phyloP scores from a whole-genome alignment of 495 filamentous ascomycete species.

The Penicillium ochrochloron region DNA sequence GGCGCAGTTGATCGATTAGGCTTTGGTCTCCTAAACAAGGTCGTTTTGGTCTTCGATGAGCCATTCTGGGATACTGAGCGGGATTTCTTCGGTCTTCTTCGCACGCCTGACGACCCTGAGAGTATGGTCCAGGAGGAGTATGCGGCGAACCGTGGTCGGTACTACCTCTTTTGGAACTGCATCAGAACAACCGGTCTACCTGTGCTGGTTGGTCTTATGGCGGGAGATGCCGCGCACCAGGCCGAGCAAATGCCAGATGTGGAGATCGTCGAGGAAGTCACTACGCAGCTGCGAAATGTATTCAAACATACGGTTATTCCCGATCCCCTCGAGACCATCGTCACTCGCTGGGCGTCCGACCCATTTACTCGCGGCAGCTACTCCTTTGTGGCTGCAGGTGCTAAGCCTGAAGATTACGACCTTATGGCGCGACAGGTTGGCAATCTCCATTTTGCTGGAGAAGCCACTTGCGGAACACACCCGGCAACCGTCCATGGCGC shows the following conservation, averaged over 20 bases:
- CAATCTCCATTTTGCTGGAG: constrained; percentile 94
- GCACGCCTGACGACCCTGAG: constrained; percentile 61
- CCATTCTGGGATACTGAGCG: constrained; percentile 91
- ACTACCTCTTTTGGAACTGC: constrained; percentile 98
- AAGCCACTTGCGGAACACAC: constrained; percentile 93
- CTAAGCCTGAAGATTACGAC: constrained; percentile 89
- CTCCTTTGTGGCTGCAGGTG: constrained; percentile 83
- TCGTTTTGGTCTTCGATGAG: constrained; percentile 86
- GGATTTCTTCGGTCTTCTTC: constrained; percentile 92
- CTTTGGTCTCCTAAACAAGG: constrained; percentile 94
- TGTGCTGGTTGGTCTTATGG: constrained; percentile 90
- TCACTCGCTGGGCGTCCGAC: constrained; percentile 93
- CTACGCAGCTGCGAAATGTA: constrained; percentile 68
- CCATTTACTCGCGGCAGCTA: constrained; percentile 89
- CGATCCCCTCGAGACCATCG: constrained; percentile 79
- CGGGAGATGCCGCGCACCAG: constrained; percentile 89
- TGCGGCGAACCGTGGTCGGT: constrained; percentile 70
- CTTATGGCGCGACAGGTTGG: constrained; percentile 83
- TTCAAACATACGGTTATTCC: constrained; percentile 68
- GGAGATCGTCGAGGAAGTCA: constrained; percentile 78
- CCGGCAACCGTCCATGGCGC: constrained; percentile 97
- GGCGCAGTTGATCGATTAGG: constrained; percentile 85
- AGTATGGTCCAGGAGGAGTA: constrained; percentile 68
- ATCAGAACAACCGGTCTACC: constrained; percentile 86
- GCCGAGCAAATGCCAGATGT: constrained; percentile 76